Base-by-base conservation (phyloP, 2,329 filamentous ascomycete genomes). In the Fusarium annulatum region DNA sequence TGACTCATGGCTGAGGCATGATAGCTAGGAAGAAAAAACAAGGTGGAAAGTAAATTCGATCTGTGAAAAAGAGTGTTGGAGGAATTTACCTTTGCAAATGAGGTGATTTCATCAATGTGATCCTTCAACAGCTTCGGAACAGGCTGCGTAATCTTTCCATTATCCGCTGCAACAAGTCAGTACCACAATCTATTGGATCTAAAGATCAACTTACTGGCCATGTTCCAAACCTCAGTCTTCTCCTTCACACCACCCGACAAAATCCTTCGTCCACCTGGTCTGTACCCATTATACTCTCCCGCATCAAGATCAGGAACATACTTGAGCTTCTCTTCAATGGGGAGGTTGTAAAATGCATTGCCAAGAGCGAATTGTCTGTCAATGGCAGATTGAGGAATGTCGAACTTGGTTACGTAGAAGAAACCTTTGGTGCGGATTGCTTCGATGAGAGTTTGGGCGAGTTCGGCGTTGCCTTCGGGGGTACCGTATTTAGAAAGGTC, bases 311-410 rank as follows among this genome's bases (percentile, higher is more conserved):
- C 82, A 7, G 83, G 81, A 6, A 78, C 73, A 36, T 87, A 90
- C 74, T 89, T 89, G 62, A 90, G 83, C 77, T 91, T 91, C 77
- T 91, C 89, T 16, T 89, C 87, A 0, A 87, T 80, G 0, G 89
- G 88, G 0, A 91, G 83, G 2, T 79, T 68, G 23, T 82, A 83
- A 74, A 91, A 89, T 26, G 87, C 84, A 43, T 88, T 85, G 0
- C 88, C 89, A 1, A 91, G 82, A 5, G 89, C 86, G 66, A 91
- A 91, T 64, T 91, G 89, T 3, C 81, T 81, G 65, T 91, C 86
- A 2, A 91, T 86, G 34, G 86, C 85, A 45, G 89, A 86, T 76
- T 91, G 89, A 1, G 82, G 82, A 23, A 91, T 86, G 69, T 86
- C 88, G 73, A 88, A 91, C 79, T 92, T 90, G 67, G 86, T 89